Base-by-base conservation (phyloP, 169 alveolate genomes). In the Plasmodium reichenowi region DNA sequence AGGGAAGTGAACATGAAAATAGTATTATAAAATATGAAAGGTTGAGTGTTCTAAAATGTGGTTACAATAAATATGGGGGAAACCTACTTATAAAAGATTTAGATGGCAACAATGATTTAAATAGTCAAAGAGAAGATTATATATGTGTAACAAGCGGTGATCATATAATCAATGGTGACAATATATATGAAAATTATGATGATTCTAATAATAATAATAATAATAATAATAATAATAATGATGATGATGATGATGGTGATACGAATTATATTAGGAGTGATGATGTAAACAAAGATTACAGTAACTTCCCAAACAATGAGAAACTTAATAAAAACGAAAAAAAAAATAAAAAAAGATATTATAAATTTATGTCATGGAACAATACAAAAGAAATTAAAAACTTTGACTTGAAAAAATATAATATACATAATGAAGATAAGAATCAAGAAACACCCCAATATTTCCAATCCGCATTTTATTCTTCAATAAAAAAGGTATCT, bases 331-430 rank as follows among this genome's bases (percentile, higher is more conserved):
- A 15, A 17, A 54, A 56, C 8, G 20, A 7, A 15, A 62, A 68
- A 29, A 63, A 22, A 22, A 63, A 47, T 10, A 67, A 20, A 80
- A 80, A 68, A 15, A 43, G 32, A 43, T 22, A 68, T 48, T 80
- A 67, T n/a, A 68, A 67, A 80, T 80, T 80, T 56, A 68, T 72
- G 1, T 68, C 90, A 26, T 80, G 90, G 90, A 80, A 80, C 22
- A 80, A 80, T 50, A 66, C 78, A 71, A 80, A 80, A 15, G 90
- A 80, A 68, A 80, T 80, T 13, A 80, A 45, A 22, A 80, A 60
- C 17, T 80, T 80, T 22, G 83, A 80, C 22, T 17, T 80, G 6
- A 80, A 59, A 48, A 80, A 80, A 50, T 80, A 80, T 52, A 58
- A 71, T 58, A 48, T 64, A 58, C 73, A 74, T 50, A 74, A 74